Base-by-base conservation (phyloP, 2,329 filamentous ascomycete species). In the Aspergillus arachidicola region DNA sequence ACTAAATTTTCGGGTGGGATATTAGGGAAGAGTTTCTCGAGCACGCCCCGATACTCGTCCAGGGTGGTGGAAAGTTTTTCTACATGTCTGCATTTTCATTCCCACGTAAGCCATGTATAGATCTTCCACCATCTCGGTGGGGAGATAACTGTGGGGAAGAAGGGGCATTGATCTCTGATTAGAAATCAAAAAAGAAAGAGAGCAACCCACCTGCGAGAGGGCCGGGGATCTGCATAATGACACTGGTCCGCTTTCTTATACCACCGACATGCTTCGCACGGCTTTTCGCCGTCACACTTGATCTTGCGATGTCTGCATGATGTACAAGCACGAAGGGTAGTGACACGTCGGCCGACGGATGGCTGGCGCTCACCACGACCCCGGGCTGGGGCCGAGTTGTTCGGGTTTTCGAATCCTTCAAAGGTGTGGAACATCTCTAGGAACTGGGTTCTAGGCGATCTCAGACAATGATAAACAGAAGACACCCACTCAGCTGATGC, bases 271-370 rank as follows among this genome's bases (percentile, higher is more conserved):
- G 93, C 91, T 43, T 91, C 90, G 73, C 92, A 95, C 12, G 92
- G 92, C 72, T 92, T 89, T 68, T 89, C 86, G 60, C 92, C 92
- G 79, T 94, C 91, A 73, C 92, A 95, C 66, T 92, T 89, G 60
- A 94, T 94, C 78, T 94, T 95, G 65, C 91, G 86, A 69, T 91
- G 85, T 73, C 93, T 89, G 79, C 91, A 93, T 71, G 91, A 90
- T 55, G 90, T 88, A 75, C 90, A 93, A 43, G 90, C 90, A 12
- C 78, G 76, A 19, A 79, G 68, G 7, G 77, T 80, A 11, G 78
- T 79, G 41, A 78, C 75, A 60, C 78, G 69, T 12, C 74, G 74
- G 43, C 72, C 71, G 36, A 75, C 65, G 1, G 75, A 77, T 50
- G 69, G 72, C 55, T 76, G 74, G 43, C 77, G 76, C 43, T 79